Conservation (phyloP, 2,329 filamentous ascomycete species). For the Cercospora berteroae region DNA sequence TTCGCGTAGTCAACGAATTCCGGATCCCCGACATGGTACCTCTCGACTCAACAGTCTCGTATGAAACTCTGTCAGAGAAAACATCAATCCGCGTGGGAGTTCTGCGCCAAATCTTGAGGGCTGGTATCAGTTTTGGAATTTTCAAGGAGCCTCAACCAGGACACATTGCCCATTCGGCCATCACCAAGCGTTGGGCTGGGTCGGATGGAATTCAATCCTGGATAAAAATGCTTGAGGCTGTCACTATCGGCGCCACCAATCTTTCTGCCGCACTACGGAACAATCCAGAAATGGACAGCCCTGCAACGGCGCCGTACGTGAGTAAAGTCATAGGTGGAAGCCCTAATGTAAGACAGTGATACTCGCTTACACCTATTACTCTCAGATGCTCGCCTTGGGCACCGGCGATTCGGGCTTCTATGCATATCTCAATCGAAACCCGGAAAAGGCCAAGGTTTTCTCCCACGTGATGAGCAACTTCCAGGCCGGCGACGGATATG, state of each 20-base stretch:
- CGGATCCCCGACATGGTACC: not conserved
- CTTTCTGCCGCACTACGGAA: not conserved
- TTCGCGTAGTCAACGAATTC: not conserved
- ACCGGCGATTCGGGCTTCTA: not conserved
- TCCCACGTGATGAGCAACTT: not conserved
- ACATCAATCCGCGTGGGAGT: not conserved
- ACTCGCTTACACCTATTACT: too few species aligned
- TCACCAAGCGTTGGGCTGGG: not conserved
- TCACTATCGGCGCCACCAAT: not conserved
- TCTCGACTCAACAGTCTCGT: not conserved
- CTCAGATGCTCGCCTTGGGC: not conserved
- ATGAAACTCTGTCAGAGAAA: not conserved
- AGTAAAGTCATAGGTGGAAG: too few species aligned
- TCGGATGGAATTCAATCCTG: not conserved
- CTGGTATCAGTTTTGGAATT: not conserved
- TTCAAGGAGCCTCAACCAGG: not conserved
- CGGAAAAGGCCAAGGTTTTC: not conserved
- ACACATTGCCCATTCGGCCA: not conserved
- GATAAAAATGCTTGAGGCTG: not conserved
- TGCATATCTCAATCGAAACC: not conserved
- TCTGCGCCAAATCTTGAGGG: not conserved
- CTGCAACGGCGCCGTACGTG: not conserved
- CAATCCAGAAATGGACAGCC: not conserved
- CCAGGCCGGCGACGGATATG: not conserved
- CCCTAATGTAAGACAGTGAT: too few species aligned